Evolutionary conservation across 2,329 filamentous ascomycete species (phyloP).

Genomic region (Beauveria varroae): DNA sequence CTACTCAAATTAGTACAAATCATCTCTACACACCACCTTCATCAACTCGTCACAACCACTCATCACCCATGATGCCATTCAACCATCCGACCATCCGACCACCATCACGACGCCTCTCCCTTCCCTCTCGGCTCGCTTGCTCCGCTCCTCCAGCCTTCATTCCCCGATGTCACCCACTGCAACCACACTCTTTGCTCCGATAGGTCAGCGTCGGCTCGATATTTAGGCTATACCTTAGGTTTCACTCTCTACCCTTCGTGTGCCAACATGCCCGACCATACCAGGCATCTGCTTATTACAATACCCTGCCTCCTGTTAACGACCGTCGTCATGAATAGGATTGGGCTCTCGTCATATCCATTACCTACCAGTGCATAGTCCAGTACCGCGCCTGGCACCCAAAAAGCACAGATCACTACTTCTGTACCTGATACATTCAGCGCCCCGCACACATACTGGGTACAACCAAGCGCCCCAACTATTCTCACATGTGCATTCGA

Average conservation of each 20-base stretch:
- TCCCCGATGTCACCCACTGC: background rate
- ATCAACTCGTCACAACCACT: background rate
- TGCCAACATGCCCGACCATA: background rate
- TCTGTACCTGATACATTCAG: background rate
- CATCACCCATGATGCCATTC: background rate
- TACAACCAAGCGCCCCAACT: background rate
- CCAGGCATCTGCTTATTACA: too few relatives aligned
- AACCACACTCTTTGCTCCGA: background rate
- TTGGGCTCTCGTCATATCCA: background rate
- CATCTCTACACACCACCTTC: background rate
- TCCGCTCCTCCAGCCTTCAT: constrained; percentile 3
- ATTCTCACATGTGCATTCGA: background rate
- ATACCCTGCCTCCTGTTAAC: too few relatives aligned
- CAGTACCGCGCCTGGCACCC: background rate
- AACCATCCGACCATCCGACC: background rate
- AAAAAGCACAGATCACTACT: background rate
- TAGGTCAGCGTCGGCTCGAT: background rate
- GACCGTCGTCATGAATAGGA: background rate
- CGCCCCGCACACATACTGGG: background rate
- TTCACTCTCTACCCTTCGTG: background rate
- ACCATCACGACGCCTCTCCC: background rate
- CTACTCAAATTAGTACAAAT: background rate
- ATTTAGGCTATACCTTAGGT: background rate
- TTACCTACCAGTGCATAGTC: background rate
- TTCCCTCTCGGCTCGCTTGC: background rate